Evolutionary conservation across 805 yeast genomes (phyloP), one percentile per base, ranked within the genome.

Genomic region (Wickerhamiella domercqiae): DNA sequence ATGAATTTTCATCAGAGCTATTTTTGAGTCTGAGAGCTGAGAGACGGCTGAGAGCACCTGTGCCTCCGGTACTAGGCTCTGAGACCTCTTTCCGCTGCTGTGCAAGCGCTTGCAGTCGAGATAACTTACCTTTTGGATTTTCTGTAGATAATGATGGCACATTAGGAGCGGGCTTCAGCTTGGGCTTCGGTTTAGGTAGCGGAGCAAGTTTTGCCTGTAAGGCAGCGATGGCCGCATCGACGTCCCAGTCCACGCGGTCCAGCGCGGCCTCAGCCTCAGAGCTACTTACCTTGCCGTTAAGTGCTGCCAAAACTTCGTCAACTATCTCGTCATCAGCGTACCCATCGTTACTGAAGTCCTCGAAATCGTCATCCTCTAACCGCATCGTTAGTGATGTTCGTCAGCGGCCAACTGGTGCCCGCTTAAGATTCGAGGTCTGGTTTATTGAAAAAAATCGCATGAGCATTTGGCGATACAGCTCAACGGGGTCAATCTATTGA

Each of bases 201-300:
- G 17, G 41, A 35, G 36, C 38, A 29, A 29, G 44, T 22, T 21
- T 29, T 33, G 14, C 37, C 37, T 35, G 38, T 34, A 52, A 43
- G 14, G 35, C 40, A 20, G 44, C 48, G 13, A 51, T 43, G 13
- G 56, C 51, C 4, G 39, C 45, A 21, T 49, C 53, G 16, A 46
- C 40, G 35, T 51, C 55, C 36, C 44, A 46, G 38, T 49, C 55
- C 21, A 29, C 37, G 33, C 38, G 39, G 19, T 49, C 51, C 20
- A 49, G 45, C 24, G 45, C 49, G 21, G 41, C 46, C 35, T 36
- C 41, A 14, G 48, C 52, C 33, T 48, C 44, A 21, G 39, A 43
- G 15, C 36, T 45, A 16, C 32, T 30, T 16, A 45, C 40, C 18
- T 32, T 18, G 24, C 50, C 39, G 36, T 42, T 42, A 37, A 42